Evolutionary conservation across 768 basidiomycete genomes (phyloP).

Genomic region (Rhizopogon sp.): DNA sequence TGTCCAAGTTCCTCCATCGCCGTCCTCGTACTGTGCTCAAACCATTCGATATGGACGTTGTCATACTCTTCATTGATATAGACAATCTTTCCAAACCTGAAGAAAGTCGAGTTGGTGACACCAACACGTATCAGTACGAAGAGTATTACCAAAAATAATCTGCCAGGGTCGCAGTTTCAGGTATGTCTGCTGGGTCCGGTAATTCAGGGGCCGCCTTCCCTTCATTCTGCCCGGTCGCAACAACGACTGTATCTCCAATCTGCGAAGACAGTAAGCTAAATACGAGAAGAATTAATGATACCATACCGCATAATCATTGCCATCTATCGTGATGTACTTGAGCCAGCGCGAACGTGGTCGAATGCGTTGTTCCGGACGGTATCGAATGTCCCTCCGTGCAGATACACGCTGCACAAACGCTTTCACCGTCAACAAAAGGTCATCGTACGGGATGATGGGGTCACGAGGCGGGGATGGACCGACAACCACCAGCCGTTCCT

Average conservation of each 20-base stretch:
- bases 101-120: background rate
- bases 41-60: conserved; percentile 66
- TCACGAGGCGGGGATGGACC: conserved; percentile 33
- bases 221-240: conserved; percentile 34
- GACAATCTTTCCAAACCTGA: conserved; percentile 67
- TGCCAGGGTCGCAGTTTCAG: conserved; percentile 36
- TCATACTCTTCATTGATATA: conserved; percentile 40
- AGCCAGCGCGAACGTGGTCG: conserved; percentile 29
- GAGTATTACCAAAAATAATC: conserved; percentile 59
- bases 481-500: conserved; percentile 49
- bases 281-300: background rate
- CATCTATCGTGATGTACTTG: conserved; percentile 38
- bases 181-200: conserved; percentile 32
- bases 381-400: conserved; percentile 10
- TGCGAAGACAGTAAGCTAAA: conserved; percentile 19
- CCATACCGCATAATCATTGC: conserved; percentile 38
- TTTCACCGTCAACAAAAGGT: conserved; percentile 14
- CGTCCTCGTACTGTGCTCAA: conserved; percentile 62
- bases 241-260: conserved; percentile 61
- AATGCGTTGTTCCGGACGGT: conserved; percentile 29
- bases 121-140: background rate
- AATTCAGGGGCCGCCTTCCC: conserved; percentile 26
- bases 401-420: conserved; percentile 16
- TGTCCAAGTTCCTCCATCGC: conserved; percentile 56
- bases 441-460: conserved; percentile 6